Conservation (phyloP, 345 rosid species). For the Conringia planisiliqua region DNA sequence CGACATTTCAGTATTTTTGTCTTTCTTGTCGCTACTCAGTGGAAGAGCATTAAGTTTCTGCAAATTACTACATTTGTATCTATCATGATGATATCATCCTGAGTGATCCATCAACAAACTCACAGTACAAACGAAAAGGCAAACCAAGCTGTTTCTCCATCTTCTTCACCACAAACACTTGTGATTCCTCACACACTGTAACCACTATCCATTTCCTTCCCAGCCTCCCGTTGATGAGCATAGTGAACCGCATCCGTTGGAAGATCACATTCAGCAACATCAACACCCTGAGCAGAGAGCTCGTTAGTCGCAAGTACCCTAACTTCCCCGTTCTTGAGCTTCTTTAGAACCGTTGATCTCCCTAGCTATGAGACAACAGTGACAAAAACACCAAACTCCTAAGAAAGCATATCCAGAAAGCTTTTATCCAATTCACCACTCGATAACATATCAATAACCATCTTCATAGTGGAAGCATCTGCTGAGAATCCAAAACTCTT, state of each 20-base stretch:
- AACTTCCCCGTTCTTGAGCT: too few relatives aligned
- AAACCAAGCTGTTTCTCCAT: slow-evolving; percentile 82
- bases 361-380: neutral
- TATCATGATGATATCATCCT: slow-evolving; percentile 33
- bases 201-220: slow-evolving; percentile 92
- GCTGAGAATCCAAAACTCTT: neutral
- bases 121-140: slow-evolving; percentile 53
- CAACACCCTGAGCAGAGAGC: too few relatives aligned
- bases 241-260: too few relatives aligned
- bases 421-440: neutral
- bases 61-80: too few relatives aligned
- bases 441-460: neutral
- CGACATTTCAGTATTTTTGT: too few relatives aligned
- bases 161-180: slow-evolving; percentile 82
- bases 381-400: neutral
- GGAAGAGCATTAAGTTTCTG: too few relatives aligned
- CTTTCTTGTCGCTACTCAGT: too few relatives aligned
- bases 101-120: slow-evolving; percentile 73
- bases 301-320: too few relatives aligned
- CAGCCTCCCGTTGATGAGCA: slow-evolving; percentile 45
- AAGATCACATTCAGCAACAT: too few relatives aligned
- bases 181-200: slow-evolving; percentile 76
- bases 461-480: neutral
- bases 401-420: neutral
- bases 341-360: too few relatives aligned